Conservation (phyloP, 169 alveolate genomes). For the Cryptosporidium xiaoi region DNA sequence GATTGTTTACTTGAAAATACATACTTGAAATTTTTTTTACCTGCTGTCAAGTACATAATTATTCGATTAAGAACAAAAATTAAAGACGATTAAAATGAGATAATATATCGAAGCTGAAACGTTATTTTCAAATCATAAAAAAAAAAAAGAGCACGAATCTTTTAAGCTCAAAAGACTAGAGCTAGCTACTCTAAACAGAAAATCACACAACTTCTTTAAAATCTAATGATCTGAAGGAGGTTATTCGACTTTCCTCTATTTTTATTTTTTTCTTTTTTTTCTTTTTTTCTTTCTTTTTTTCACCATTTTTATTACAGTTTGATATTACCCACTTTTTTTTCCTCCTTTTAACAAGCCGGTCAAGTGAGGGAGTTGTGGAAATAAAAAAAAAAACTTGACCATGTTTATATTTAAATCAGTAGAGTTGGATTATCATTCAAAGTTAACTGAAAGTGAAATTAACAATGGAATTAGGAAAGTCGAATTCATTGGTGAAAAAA, state of each 20-base stretch:
- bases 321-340: too few relatives aligned
- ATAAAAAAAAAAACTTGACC: neutral
- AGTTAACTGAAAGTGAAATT: neutral
- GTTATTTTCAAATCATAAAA: neutral
- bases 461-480: slow-evolving; percentile 13
- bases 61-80: neutral
- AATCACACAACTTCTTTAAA: neutral
- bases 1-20: slow-evolving; percentile 67
- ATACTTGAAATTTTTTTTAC: slow-evolving; percentile 63
- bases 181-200: too few relatives aligned
- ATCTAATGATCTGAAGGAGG: neutral
- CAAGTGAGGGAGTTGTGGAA: neutral
- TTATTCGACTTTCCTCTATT: neutral
- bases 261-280: neutral
- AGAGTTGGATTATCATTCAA: slow-evolving; percentile 1
- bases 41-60: slow-evolving; percentile 11
- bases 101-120: neutral
- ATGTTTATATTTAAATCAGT: slow-evolving; percentile 30
- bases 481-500: neutral
- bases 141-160: neutral
- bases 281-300: neutral
- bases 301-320: too few relatives aligned
- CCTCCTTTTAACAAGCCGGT: slow-evolving; percentile 8
- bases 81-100: neutral
- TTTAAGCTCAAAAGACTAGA: neutral